phyloP scores from a whole-genome alignment of 495 filamentous ascomycete genomes.

The Aspergillus nanangensis region DNA sequence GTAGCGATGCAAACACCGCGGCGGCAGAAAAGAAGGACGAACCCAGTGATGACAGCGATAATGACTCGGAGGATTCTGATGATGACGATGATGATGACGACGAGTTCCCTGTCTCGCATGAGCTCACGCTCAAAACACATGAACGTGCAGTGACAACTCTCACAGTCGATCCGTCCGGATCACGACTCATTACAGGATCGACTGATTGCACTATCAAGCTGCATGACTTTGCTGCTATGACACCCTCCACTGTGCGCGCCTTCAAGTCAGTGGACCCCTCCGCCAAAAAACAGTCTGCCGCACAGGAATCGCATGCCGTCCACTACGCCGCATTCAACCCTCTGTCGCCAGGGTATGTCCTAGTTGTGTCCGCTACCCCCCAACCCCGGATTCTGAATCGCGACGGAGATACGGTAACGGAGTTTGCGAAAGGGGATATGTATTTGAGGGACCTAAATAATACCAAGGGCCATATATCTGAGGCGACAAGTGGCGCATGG shows the following conservation, averaged over 20 bases:
- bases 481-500: slow-evolving; percentile 84
- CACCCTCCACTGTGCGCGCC: slow-evolving; percentile 83
- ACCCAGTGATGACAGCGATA: slow-evolving; percentile 29
- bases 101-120: slow-evolving; percentile 90
- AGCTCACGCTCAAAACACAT: slow-evolving; percentile 87
- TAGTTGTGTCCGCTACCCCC: slow-evolving; percentile 79
- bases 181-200: slow-evolving; percentile 80
- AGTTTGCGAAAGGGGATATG: slow-evolving; percentile 97
- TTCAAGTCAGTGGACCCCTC: slow-evolving; percentile 92
- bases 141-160: slow-evolving; percentile 81
- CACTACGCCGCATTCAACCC: slow-evolving; percentile 85
- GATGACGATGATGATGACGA: slow-evolving; percentile 70
- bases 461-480: slow-evolving; percentile 92
- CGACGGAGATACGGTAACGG: slow-evolving; percentile 77
- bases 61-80: slow-evolving; percentile 46
- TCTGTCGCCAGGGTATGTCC: slow-evolving; percentile 70
- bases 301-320: slow-evolving; percentile 79
- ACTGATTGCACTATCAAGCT: slow-evolving; percentile 88
- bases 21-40: slow-evolving; percentile 22
- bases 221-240: slow-evolving; percentile 95
- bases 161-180: slow-evolving; percentile 79
- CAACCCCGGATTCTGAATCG: slow-evolving; percentile 86
- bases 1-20: too few species aligned
- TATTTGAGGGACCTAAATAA: slow-evolving; percentile 94
- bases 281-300: slow-evolving; percentile 64